Base-by-base conservation (phyloP, 106 monocot genomes). In the Amphibolis antarctica region DNA sequence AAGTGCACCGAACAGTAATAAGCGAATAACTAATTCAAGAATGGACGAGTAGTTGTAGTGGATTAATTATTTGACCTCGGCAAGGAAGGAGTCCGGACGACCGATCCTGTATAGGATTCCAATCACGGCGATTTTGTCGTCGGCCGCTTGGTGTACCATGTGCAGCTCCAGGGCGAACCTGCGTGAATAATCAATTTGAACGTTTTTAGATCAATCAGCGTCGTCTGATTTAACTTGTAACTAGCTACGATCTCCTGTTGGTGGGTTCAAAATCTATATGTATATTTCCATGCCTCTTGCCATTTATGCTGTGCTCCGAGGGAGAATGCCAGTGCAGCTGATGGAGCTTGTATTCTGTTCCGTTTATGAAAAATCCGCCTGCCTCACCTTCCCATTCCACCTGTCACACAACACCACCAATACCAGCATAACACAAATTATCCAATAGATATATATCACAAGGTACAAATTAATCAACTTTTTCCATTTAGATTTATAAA, bases 261-360 rank as follows among this genome's bases (percentile, higher is more conserved):
- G 64, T 25, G 17, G 31, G 53, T 25, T 5, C 18, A 11, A 31
- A 31, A 59, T 44, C 60, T 10, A 30, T 9, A n/a, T n/a, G n/a
- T n/a, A n/a, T n/a, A n/a, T n/a, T n/a, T n/a, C n/a, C n/a, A 18
- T 44, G 66, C 82, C 71, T 47, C 24, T 69, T 13, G 7, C 81
- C 78, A 42, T 88, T 55, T 28, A 88, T 67, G 52, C 78, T 79
- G 76, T 88, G 83, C 62, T 88, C 88, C 5, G 83, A 69, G 44
- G 88, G 83, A 26, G 78, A 44, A 51, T 88, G 88, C 88, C 88
- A 88, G 60, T 73, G 75, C 63, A 83, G 28, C 19, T 79, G 67
- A 17, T 55, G 42, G 10, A 84, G 62, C 21, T 28, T 46, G 55
- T 81, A 88, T 12, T 74, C 76, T 59, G 81, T 88, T 3, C 81